These are phyloP conservation scores for Parachaetomium inaequale DNA, from an alignment of 495 filamentous ascomycete species.

Conservation along the genomic window DNA sequence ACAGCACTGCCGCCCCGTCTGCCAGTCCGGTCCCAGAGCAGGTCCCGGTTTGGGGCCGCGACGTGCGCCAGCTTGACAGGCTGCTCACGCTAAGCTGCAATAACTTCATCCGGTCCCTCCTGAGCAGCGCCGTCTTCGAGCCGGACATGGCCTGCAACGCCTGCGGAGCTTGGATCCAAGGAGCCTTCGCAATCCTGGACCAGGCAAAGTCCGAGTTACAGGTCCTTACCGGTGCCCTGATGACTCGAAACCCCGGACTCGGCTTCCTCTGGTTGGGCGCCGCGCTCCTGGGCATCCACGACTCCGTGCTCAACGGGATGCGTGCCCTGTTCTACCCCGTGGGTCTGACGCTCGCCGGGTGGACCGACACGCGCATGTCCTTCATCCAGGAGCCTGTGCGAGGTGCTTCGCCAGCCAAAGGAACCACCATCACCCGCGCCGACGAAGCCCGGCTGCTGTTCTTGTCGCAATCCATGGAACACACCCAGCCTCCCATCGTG, in stretches of 20 bases:
- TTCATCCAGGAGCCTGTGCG: not conserved
- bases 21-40: too few relatives aligned
- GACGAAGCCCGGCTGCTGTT: not conserved
- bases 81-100: slow-evolving; percentile 12
- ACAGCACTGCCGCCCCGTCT: not conserved
- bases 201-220: not conserved
- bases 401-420: too few relatives aligned
- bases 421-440: not conserved
- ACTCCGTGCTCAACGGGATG: not conserved
- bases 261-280: slow-evolving; percentile 15
- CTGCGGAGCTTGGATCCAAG: slow-evolving; percentile 6
- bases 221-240: slow-evolving; percentile 1
- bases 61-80: slow-evolving; percentile 6
- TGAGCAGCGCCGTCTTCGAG: not conserved
- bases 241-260: slow-evolving; percentile 8
- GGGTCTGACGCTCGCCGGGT: slow-evolving; percentile 1
- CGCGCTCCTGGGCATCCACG: slow-evolving; percentile 6
- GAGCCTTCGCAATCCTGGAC: not conserved
- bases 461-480: not conserved
- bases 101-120: slow-evolving; percentile 3
- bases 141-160: slow-evolving; percentile 5
- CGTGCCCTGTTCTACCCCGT: not conserved
- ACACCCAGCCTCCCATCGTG: not conserved
- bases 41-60: not conserved
- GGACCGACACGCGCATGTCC: slow-evolving; percentile 4